Base-by-base conservation (phyloP, 768 basidiomycete species). In the Lentinus tigrinus region DNA sequence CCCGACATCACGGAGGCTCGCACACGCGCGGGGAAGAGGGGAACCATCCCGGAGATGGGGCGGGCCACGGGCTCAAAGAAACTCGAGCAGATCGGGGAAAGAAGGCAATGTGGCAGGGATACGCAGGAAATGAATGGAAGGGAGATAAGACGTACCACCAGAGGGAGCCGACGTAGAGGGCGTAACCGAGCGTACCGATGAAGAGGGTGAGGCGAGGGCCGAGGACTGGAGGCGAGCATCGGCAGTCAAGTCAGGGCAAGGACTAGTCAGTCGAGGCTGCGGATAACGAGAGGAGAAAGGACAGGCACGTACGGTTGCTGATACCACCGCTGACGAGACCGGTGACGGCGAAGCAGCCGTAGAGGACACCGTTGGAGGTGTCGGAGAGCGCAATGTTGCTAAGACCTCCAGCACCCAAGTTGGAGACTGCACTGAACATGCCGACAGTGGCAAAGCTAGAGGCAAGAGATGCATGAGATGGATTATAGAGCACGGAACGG, bases 151-250 rank as follows among this genome's bases (percentile, higher is more conserved):
- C 73, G 26, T 56, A 73, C 72, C 73, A 81, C 79, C 80, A 74
- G 52, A 74, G 73, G 0, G 80, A 67, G 13, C 81, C 77, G 31
- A 82, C 73, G 57, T 82, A 82, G 48, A 82, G 65, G 1, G 78
- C 73, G 59, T 84, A 84, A 42, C 83, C 83, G 51, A 74, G 73
- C 2, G 81, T 77, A 5, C 83, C 83, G 56, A 83, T 39, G 64
- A 74, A 74, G 19, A 85, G 73, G 0, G 84, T 82, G 10, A 76
- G 56, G 16, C 76, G 74, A 24, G 81, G 76, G 2, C 83, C 83
- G n/a, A 84, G 75, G 8, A 77, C 70, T 75, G 56, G 3, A 38
- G 4, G 46, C 21, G n/a, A 26, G 21, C 10, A 17, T 21, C 27
- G 40, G 14, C 11, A 31, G 23, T 23, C 14, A 19, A 7, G n/a